These are phyloP conservation scores for Aspergillus costaricaensis DNA, from an alignment of 2,329 filamentous ascomycete species.

Conservation along the genomic window DNA sequence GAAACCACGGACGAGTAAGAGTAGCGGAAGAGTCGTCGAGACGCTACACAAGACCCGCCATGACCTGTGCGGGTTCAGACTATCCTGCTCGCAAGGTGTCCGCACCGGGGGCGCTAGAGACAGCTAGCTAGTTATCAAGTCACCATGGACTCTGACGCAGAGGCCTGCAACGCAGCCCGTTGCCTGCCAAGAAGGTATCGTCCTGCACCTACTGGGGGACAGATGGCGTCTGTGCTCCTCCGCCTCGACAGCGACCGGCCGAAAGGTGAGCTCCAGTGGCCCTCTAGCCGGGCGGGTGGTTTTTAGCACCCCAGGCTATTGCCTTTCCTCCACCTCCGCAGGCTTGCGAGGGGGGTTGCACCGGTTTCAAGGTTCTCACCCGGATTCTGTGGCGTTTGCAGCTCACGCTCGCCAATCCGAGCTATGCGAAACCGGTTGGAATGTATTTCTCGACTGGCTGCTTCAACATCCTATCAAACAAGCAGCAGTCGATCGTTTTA, in stretches of 20 bases:
- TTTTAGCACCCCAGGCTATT: conserved; percentile 2
- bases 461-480: neutral
- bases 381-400: neutral
- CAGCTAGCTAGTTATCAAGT: conserved; percentile 4
- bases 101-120: neutral
- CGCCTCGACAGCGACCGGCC: conserved; percentile 13
- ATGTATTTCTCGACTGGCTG: neutral
- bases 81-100: neutral
- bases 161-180: conserved; percentile 16
- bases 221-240: conserved; percentile 20
- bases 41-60: conserved; percentile 8
- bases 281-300: neutral
- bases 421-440: neutral
- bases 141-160: conserved; percentile 15
- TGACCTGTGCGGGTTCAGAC: neutral
- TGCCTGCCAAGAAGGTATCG: conserved; percentile 18
- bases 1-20: neutral
- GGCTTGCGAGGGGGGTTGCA: neutral
- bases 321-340: neutral
- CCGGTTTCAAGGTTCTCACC: neutral
- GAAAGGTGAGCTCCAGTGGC: conserved; percentile 1
- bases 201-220: conserved; percentile 15
- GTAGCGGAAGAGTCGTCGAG: neutral
- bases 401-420: neutral
- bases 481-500: neutral